Evolutionary conservation across 805 yeast species (phyloP).

Genomic region (Groenewaldozyma salmanticensis): DNA sequence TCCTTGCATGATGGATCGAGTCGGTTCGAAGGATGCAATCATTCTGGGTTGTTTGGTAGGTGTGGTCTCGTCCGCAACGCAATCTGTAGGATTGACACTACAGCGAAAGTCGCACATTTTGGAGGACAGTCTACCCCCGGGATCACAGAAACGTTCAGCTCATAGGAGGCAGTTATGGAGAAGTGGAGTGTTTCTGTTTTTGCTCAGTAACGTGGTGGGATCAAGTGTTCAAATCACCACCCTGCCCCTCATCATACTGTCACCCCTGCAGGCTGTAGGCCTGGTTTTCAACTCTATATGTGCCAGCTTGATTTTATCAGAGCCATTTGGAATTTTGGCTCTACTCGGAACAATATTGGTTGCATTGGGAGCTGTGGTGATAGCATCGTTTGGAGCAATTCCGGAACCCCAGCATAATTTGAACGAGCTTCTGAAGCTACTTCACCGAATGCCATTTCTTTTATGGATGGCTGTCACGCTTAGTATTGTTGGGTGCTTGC

Average conservation of each 20-base stretch:
- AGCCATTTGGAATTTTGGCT: conserved; percentile 50
- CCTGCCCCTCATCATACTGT: conserved; percentile 65
- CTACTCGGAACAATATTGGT: conserved; percentile 59
- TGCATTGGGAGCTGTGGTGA: conserved; percentile 62
- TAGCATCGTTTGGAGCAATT: conserved; percentile 62
- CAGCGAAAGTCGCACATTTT: conserved; percentile 69
- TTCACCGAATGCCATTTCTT: conserved; percentile 39
- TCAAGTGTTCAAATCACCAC: conserved; percentile 77
- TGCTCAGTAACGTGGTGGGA: conserved; percentile 68
- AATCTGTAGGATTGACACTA: conserved; percentile 70
- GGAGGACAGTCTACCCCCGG: conserved; percentile 28
- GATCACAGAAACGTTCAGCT: conserved; percentile 26
- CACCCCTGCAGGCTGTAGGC: conserved; percentile 81
- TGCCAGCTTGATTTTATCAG: conserved; percentile 58
- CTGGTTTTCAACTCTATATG: conserved; percentile 77
- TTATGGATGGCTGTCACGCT: conserved; percentile 42
- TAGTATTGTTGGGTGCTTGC: conserved; percentile 22
- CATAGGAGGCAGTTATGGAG: conserved; percentile 52
- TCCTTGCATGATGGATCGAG: neutral
- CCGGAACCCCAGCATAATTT: conserved; percentile 45
- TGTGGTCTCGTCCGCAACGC: conserved; percentile 64
- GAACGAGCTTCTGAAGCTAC: conserved; percentile 36
- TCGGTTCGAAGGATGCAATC: conserved; percentile 20
- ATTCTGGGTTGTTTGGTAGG: conserved; percentile 60
- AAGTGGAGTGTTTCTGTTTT: conserved; percentile 59